A percentile compares a stretch with the other conserved stretches of the same genome.
These are phyloP conservation scores for Vitis riparia DNA, from an alignment of 164 flowering plant genomes.

Conservation along the genomic window DNA sequence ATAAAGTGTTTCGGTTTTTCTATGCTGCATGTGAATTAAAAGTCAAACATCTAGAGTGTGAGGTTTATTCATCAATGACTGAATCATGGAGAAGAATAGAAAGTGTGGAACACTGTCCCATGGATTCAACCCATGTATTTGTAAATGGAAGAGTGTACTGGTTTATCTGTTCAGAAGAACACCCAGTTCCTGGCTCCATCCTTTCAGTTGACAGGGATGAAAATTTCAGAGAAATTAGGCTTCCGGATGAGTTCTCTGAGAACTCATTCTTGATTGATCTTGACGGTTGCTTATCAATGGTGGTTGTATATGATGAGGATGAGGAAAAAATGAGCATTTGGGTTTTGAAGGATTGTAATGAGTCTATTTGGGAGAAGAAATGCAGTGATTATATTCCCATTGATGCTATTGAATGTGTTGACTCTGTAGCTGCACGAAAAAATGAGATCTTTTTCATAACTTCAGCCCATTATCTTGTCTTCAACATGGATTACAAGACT, in stretches of 20 bases:
- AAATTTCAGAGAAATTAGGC: conserved; percentile 10
- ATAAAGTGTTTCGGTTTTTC: conserved; percentile 13
- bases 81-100: conserved; percentile 13
- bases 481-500: not conserved
- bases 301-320: conserved; percentile 2
- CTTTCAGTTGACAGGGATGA: conserved; percentile 17
- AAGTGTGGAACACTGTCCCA: not conserved
- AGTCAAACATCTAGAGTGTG: not conserved
- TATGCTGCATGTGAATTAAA: not conserved
- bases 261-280: conserved; percentile 14
- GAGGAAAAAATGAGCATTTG: not conserved
- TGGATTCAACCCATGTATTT: conserved; percentile 5
- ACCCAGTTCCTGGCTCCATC: conserved; percentile 5
- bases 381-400: not conserved
- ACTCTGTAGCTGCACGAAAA: conserved; percentile 4
- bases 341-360: not conserved
- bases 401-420: not conserved
- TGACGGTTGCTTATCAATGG: not conserved
- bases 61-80: conserved; percentile 13
- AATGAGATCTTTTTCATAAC: conserved; percentile 5
- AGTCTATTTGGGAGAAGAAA: conserved; percentile 6
- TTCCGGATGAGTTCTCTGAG: conserved; percentile 10
- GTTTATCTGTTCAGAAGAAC: conserved; percentile 4
- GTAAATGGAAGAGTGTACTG: conserved; percentile 16
- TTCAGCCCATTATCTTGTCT: not conserved